These are phyloP conservation scores for Monosporascus ibericus DNA, from an alignment of 2,329 filamentous ascomycete species.

Conservation along the genomic window DNA sequence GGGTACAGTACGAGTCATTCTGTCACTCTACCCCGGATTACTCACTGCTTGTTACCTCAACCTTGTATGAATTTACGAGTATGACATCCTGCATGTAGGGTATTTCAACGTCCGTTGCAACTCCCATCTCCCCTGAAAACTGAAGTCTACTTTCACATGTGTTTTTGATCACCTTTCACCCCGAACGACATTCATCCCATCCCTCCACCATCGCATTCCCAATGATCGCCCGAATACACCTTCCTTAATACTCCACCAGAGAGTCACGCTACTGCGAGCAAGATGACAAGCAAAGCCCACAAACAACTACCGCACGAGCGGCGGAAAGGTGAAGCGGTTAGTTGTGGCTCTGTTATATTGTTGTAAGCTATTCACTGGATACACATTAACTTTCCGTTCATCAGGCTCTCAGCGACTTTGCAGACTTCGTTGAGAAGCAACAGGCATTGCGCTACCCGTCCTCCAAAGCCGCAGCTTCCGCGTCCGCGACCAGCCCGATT, in stretches of 20 bases:
- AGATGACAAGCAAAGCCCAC: constrained; percentile 47
- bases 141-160: not conserved
- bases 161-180: not conserved
- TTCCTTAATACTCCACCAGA: constrained; percentile 5
- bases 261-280: constrained; percentile 15
- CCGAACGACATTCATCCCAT: not conserved
- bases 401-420: constrained; percentile 85
- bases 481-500: constrained; percentile 50
- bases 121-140: too few species aligned
- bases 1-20: too few species aligned
- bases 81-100: too few species aligned
- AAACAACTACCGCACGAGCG: constrained; percentile 71
- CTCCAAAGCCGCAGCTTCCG: constrained; percentile 24
- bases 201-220: not conserved
- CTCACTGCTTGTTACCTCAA: too few species aligned
- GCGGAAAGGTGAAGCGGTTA: constrained; percentile 79
- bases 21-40: too few species aligned
- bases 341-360: constrained; percentile 16
- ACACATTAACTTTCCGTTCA: not conserved
- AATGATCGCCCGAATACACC: constrained; percentile 24
- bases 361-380: not conserved
- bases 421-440: constrained; percentile 94
- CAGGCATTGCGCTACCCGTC: constrained; percentile 65
- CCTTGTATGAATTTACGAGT: too few species aligned
- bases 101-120: too few species aligned